Evolutionary conservation across 2,329 filamentous ascomycete genomes (phyloP), one percentile per base, ranked within the genome.

Genomic region (Corynespora cassiicola): DNA sequence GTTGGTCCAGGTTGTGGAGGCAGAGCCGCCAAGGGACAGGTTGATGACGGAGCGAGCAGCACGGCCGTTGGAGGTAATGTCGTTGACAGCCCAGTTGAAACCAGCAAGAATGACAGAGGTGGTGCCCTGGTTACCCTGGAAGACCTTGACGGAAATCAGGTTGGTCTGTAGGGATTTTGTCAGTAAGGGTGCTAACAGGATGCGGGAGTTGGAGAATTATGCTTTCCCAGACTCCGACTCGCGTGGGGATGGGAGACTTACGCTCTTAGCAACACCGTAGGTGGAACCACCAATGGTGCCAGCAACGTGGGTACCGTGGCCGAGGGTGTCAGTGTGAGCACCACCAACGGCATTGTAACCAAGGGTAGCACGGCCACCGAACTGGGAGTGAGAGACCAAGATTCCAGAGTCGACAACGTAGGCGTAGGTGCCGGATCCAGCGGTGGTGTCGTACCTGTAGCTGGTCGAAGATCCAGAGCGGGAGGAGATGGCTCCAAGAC

Each of bases 331-430:
- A 12, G 36, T 37, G 35, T 39, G 15, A 18, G 43, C 33, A 9
- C 35, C 41, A 21, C 43, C 42, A 18, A 28, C 36, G n/a, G 32
- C 39, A 33, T 46, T 54, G 42, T 38, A 53, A 12, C 41, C 45
- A 18, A 55, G 39, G 17, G 47, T 48, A 11, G 45, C 50, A 34
- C 56, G 54, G 18, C 50, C 52, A n/a, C 42, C 52, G 21, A 60
- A 60, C 36, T 60, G 40, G n/a, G 20, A 28, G 65, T 86, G 82
- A 5, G 70, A 73, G 21, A 66, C 60, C 37, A 68, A 63, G 61
- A 85, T 77, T 50, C 82, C 82, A 4, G 80, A 84, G 63, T 86
- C 82, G 12, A 85, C 74, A n/a, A 86, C 69, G 60, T 79, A 86
- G 15, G 75, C 79, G 7, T 75, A 81, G 54, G 54, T 60, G 25